These are phyloP conservation scores for Pseudogymnoascus destructans DNA, from an alignment of 2,329 filamentous ascomycete genomes.

Conservation along the genomic window DNA sequence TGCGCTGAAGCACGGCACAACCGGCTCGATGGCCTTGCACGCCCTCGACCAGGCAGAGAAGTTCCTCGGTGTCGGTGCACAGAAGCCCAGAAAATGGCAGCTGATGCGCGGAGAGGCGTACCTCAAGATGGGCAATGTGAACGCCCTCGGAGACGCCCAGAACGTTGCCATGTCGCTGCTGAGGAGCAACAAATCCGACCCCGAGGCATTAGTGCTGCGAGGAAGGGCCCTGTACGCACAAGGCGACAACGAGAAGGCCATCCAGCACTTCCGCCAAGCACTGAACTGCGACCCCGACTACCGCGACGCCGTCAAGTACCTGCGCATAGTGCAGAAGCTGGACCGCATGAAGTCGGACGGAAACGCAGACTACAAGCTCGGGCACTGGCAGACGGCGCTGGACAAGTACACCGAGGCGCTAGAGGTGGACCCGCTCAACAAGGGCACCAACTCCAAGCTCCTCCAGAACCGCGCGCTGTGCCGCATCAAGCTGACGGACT, in stretches of 20 bases:
- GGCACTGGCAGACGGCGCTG: slow-evolving; percentile 66
- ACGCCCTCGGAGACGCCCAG: slow-evolving; percentile 81
- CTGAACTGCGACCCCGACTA: slow-evolving; percentile 85
- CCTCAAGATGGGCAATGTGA: slow-evolving; percentile 80
- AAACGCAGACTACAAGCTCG: slow-evolving; percentile 78
- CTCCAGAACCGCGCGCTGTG: slow-evolving; percentile 87
- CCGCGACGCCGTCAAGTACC: slow-evolving; percentile 73
- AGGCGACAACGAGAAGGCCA: slow-evolving; percentile 89
- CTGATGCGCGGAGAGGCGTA: slow-evolving; percentile 85
- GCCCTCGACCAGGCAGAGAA: slow-evolving; percentile 84
- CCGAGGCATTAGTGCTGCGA: slow-evolving; percentile 81
- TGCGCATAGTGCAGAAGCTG: slow-evolving; percentile 81
- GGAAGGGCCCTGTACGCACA: slow-evolving; percentile 80
- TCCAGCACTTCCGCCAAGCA: slow-evolving; percentile 84
- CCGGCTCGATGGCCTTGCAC: slow-evolving; percentile 83
- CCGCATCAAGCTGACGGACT: slow-evolving; percentile 72
- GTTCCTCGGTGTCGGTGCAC: slow-evolving; percentile 59
- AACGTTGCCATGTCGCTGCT: slow-evolving; percentile 83
- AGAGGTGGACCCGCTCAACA: slow-evolving; percentile 75
- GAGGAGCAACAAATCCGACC: slow-evolving; percentile 77
- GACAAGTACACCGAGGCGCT: slow-evolving; percentile 75
- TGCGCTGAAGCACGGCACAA: slow-evolving; percentile 58
- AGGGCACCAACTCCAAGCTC: slow-evolving; percentile 87
- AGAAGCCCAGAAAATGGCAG: slow-evolving; percentile 83
- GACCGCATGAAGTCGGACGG: slow-evolving; percentile 90